Evolutionary conservation across 2,329 filamentous ascomycete genomes (phyloP).

Genomic region (Fusarium ramigenum): DNA sequence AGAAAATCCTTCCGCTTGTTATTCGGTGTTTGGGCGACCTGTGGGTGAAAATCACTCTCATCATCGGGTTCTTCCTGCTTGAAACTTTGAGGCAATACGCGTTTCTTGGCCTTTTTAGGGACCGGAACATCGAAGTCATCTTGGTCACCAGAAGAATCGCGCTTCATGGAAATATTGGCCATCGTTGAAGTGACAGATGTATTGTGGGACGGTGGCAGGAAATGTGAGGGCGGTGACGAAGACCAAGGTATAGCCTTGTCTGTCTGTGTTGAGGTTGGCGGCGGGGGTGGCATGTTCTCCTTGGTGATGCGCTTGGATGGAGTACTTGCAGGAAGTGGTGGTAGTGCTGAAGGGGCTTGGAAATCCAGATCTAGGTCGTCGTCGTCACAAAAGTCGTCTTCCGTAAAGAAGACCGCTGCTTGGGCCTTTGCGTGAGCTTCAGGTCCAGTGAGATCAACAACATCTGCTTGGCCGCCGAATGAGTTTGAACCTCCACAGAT

Average conservation of each 20-base stretch:
- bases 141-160: constrained; percentile 50
- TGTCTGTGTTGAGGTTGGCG: constrained; percentile 42
- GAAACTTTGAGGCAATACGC: constrained; percentile 65
- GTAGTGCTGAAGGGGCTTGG: constrained; percentile 66
- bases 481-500: constrained; percentile 58
- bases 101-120: constrained; percentile 63
- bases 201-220: constrained; percentile 48
- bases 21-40: constrained; percentile 38
- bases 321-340: constrained; percentile 43
- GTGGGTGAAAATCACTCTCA: constrained; percentile 44
- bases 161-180: constrained; percentile 51
- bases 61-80: constrained; percentile 49
- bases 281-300: constrained; percentile 42
- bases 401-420: constrained; percentile 68
- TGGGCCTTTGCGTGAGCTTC: constrained; percentile 42
- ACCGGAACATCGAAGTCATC: constrained; percentile 38
- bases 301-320: constrained; percentile 34
- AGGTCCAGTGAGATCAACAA: constrained; percentile 49
- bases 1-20: constrained; percentile 40
- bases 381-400: constrained; percentile 90
- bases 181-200: constrained; percentile 28
- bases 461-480: constrained; percentile 50
- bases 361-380: constrained; percentile 77
- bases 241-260: constrained; percentile 73
- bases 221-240: constrained; percentile 66